Conservation (phyloP, 2,329 filamentous ascomycete species). For the Botryotinia globosa region DNA sequence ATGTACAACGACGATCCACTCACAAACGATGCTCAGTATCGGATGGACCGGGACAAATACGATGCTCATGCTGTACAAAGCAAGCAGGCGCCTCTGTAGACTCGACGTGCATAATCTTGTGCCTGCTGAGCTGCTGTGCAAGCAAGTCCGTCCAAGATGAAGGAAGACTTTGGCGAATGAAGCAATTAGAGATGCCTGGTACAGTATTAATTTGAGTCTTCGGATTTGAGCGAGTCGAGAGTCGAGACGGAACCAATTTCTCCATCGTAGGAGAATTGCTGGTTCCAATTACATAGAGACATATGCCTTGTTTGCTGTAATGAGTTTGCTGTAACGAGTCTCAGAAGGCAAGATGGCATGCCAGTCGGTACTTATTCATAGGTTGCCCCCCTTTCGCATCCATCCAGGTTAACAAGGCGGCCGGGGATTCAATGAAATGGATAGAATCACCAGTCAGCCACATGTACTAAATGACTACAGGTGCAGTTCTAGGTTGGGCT, state of each 20-base stretch:
- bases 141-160: no score
- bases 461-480: not conserved
- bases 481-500: not conserved
- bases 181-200: not conserved
- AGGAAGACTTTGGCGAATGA: not conserved
- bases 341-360: not conserved
- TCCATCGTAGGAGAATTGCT: not conserved
- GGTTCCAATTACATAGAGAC: not conserved
- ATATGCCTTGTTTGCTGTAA: not conserved
- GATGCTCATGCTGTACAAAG: not conserved
- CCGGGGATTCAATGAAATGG: no score
- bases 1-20: not conserved
- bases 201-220: not conserved
- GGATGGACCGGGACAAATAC: not conserved
- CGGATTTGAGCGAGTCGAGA: not conserved
- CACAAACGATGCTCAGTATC: not conserved
- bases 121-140: slow-evolving; percentile 14
- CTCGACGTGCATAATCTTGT: slow-evolving; percentile 6
- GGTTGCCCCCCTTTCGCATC: not conserved
- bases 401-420: not conserved
- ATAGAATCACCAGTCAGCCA: not conserved
- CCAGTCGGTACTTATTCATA: not conserved
- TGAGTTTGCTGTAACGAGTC: not conserved
- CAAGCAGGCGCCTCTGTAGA: not conserved
- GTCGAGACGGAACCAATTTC: not conserved